Conservation (phyloP, 2,329 filamentous ascomycete species). For the Cladophialophora bantiana region DNA sequence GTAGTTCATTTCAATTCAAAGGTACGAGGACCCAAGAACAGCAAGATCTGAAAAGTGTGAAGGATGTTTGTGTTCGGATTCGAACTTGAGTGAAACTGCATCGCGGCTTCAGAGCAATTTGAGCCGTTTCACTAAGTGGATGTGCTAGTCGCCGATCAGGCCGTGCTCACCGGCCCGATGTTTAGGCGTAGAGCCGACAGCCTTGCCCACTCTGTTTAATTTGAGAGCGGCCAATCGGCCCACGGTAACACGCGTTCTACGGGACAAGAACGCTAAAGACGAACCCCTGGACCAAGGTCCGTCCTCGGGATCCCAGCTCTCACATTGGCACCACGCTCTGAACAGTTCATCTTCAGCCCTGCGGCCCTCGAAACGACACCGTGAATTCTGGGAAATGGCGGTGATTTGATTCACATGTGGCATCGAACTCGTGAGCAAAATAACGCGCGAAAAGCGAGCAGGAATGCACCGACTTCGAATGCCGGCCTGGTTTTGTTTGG, state of each 20-base stretch:
- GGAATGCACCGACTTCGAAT: not conserved
- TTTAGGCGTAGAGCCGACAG: constrained; percentile 1
- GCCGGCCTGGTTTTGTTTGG: not conserved
- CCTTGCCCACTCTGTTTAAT: not conserved
- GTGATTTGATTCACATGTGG: not conserved
- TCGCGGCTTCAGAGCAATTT: not conserved
- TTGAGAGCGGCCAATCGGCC: not conserved
- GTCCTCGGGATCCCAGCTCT: not conserved
- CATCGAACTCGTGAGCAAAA: not conserved
- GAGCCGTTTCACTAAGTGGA: not conserved
- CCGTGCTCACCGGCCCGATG: not conserved
- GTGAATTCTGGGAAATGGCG: not conserved
- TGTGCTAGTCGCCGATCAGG: not conserved
- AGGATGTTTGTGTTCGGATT: not conserved
- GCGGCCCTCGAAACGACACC: not conserved
- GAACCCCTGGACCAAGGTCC: not conserved
- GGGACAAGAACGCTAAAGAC: not conserved
- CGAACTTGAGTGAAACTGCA: not conserved
- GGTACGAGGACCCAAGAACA: not conserved
- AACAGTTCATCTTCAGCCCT: not conserved
- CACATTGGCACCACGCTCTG: not conserved
- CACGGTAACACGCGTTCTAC: not conserved
- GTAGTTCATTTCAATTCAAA: not conserved
- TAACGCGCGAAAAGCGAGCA: not conserved
- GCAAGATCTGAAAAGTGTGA: not conserved